These are phyloP conservation scores for Berkeleyomyces basicola DNA, from an alignment of 2,329 filamentous ascomycete species.

Conservation along the genomic window DNA sequence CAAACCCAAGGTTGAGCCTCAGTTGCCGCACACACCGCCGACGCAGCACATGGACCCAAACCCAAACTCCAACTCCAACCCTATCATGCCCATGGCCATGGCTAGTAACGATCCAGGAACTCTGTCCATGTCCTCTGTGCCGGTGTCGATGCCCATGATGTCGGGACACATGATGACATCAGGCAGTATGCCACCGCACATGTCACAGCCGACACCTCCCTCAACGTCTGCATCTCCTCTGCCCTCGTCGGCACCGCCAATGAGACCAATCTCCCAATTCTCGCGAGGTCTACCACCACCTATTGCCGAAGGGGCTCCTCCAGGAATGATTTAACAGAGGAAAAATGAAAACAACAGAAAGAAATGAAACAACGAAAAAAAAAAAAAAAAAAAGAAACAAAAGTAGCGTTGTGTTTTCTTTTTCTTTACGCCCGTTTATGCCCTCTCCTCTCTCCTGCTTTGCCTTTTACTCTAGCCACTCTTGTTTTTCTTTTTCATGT, in stretches of 20 bases:
- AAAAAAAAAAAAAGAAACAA: neutral
- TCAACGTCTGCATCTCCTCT: conserved; percentile 3
- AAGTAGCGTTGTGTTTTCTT: neutral
- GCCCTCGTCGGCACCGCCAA: conserved; percentile 15
- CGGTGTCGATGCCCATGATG: conserved; percentile 15
- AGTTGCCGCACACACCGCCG: conserved; percentile 17
- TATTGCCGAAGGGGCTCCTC: conserved; percentile 4
- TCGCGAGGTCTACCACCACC: conserved; percentile 7
- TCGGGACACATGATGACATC: conserved; percentile 17
- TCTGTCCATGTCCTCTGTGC: conserved; percentile 14
- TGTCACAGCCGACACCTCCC: neutral
- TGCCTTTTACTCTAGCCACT: neutral
- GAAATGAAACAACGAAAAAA: neutral
- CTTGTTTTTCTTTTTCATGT: neutral
- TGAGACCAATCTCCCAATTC: conserved; percentile 12
- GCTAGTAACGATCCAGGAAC: conserved; percentile 13
- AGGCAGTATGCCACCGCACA: conserved; percentile 1
- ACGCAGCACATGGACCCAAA: conserved; percentile 28
- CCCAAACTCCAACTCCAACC: neutral
- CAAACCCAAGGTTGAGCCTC: conserved; percentile 28
- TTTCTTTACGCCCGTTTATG: neutral
- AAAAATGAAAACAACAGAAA: neutral
- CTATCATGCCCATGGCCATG: neutral
- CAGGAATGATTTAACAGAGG: conserved; percentile 9
- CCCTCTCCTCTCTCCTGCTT: neutral